Percentiles rank a stretch among this genome's conserved stretches.
Conservation (phyloP, 345 rosid genomes). For the Lumnitzera racemosa region DNA sequence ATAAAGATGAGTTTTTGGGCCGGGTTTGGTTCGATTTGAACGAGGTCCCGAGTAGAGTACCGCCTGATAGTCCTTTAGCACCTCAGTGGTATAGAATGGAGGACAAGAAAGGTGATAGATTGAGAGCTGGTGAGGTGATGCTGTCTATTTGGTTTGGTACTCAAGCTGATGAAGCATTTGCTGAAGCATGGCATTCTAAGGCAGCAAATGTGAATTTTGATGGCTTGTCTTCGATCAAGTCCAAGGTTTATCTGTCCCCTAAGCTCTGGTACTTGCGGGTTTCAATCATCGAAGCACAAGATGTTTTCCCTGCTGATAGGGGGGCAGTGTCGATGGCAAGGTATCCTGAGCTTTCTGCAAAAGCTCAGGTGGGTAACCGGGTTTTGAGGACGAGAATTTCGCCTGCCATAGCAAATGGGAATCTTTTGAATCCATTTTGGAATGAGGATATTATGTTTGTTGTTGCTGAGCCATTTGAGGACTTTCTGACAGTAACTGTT, state of each 20-base stretch:
- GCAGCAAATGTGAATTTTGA: constrained; percentile 60
- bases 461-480: constrained; percentile 71
- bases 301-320: constrained; percentile 41
- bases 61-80: constrained; percentile 71
- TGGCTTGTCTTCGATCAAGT: constrained; percentile 49
- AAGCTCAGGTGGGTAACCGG: constrained; percentile 63
- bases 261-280: constrained; percentile 69
- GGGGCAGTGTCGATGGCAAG: constrained; percentile 26
- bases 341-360: constrained; percentile 44
- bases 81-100: constrained; percentile 75
- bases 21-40: constrained; percentile 59
- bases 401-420: constrained; percentile 25
- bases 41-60: constrained; percentile 59
- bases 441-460: constrained; percentile 67
- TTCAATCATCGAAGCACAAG: constrained; percentile 64
- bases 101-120: constrained; percentile 36
- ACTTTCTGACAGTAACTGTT: constrained; percentile 36
- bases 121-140: constrained; percentile 51
- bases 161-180: constrained; percentile 69
- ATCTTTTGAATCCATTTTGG: constrained; percentile 58
- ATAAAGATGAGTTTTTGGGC: constrained; percentile 51
- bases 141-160: constrained; percentile 74
- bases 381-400: constrained; percentile 42
- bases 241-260: constrained; percentile 67
- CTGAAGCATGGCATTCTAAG: constrained; percentile 73